Conservation (phyloP, 352 stramenopile genomes). For the Lagenidium giganteum region DNA sequence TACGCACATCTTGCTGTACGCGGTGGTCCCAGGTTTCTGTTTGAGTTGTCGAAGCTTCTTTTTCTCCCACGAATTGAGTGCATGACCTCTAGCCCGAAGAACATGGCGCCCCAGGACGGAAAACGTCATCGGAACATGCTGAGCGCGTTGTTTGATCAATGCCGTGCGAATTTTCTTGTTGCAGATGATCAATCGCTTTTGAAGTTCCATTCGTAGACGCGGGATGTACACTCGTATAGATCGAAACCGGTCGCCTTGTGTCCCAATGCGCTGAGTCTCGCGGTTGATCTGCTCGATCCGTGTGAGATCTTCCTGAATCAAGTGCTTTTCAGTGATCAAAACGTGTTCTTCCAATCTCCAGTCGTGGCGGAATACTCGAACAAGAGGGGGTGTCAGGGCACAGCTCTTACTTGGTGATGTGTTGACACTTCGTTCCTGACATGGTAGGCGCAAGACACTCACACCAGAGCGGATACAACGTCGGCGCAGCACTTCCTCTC, state of each 20-base stretch:
- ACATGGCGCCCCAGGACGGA: neutral
- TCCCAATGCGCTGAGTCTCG: constrained; percentile 16
- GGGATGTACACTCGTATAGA: constrained; percentile 39
- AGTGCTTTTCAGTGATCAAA: constrained; percentile 50
- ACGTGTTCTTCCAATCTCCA: constrained; percentile 35
- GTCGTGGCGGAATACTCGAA: constrained; percentile 56
- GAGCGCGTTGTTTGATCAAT: neutral
- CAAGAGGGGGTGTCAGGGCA: constrained; percentile 22
- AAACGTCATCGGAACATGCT: neutral
- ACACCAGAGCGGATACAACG: constrained; percentile 47
- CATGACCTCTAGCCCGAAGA: neutral
- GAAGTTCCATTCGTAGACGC: constrained; percentile 33
- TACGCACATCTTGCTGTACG: constrained; percentile 50
- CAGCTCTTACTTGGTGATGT: constrained; percentile 1
- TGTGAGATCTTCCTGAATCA: constrained; percentile 48
- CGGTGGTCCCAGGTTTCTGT: neutral
- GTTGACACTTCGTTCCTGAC: constrained; percentile 14
- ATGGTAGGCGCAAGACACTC: constrained; percentile 49
- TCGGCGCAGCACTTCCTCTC: constrained; percentile 35
- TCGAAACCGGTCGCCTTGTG: neutral
- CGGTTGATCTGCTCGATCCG: constrained; percentile 7
- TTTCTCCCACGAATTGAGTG: neutral
- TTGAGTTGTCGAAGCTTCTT: constrained; percentile 1
- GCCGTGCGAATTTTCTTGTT: constrained; percentile 23
- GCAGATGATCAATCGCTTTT: constrained; percentile 43